phyloP scores from a whole-genome alignment of 2,329 filamentous ascomycete genomes.

The Ascochyta koolunga region DNA sequence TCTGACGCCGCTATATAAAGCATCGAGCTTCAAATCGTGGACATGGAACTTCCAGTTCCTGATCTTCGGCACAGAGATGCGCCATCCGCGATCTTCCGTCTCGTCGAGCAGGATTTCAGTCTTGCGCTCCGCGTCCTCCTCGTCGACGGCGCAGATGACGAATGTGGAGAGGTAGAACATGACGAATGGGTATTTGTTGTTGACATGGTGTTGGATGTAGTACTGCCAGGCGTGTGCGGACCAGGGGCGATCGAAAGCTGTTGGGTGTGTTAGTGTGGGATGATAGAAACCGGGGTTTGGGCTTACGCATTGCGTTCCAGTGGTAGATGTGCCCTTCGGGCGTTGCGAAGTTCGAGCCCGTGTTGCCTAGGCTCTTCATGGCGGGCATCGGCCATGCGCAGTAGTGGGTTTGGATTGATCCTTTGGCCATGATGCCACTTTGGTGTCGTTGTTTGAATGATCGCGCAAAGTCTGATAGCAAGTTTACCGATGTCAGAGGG shows the following conservation, averaged over 20 bases:
- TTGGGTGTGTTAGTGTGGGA: not conserved
- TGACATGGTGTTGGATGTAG: constrained; percentile 37
- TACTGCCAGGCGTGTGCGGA: constrained; percentile 41
- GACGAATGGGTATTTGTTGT: constrained; percentile 36
- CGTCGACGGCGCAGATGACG: constrained; percentile 31
- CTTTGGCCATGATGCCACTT: constrained; percentile 33
- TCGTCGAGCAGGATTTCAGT: constrained; percentile 21
- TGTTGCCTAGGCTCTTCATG: constrained; percentile 30
- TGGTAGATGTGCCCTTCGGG: constrained; percentile 40
- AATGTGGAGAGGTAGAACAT: constrained; percentile 38
- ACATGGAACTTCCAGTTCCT: constrained; percentile 26
- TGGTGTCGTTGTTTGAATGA: constrained; percentile 27
- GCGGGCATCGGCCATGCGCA: constrained; percentile 42
- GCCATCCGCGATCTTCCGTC: constrained; percentile 34
- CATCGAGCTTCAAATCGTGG: constrained; percentile 27
- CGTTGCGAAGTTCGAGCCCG: constrained; percentile 30
- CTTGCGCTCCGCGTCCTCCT: constrained; percentile 27
- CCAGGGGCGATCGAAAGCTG: constrained; percentile 38
- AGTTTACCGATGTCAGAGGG: constrained; percentile 14
- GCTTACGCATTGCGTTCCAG: constrained; percentile 41
- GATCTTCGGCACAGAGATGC: constrained; percentile 20
- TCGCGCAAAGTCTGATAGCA: constrained; percentile 28
- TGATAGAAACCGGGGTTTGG: too few species aligned
- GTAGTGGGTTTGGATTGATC: constrained; percentile 37
- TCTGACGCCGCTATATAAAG: constrained; percentile 25